These are phyloP conservation scores for Cynara cardunculus DNA, from an alignment of 129 eudicot species.

Conservation along the genomic window DNA sequence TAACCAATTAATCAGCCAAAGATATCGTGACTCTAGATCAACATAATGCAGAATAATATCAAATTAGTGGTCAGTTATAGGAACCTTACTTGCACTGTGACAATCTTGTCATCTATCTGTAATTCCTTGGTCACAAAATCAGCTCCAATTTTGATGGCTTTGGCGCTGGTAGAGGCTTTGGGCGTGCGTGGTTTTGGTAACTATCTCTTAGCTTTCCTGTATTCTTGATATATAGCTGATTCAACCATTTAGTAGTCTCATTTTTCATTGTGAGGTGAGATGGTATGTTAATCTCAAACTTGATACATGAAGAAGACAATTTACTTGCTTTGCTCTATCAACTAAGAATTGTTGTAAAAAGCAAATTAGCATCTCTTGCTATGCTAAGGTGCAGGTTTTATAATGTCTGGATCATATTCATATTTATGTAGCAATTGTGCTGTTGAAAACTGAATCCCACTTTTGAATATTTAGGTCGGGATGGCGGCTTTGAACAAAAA, in stretches of 20 bases:
- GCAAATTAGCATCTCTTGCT: too few relatives aligned
- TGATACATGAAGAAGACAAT: not conserved
- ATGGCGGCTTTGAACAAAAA: slow-evolving; percentile 59
- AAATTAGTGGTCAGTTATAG: not conserved
- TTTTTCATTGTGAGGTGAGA: not conserved
- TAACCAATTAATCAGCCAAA: slow-evolving; percentile 16
- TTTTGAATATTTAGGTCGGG: slow-evolving; percentile 56
- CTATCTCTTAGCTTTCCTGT: slow-evolving; percentile 5
- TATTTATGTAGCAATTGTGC: slow-evolving; percentile 1
- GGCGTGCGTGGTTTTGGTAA: slow-evolving; percentile 92
- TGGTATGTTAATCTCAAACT: slow-evolving; percentile 5
- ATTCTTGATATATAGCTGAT: not conserved
- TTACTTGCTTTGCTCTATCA: not conserved
- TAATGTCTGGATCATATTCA: too few relatives aligned
- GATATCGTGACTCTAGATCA: not conserved
- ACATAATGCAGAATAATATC: not conserved
- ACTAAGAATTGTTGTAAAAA: slow-evolving; percentile 1
- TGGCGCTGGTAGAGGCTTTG: slow-evolving; percentile 87
- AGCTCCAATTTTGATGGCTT: slow-evolving; percentile 76
- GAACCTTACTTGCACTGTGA: slow-evolving; percentile 63
- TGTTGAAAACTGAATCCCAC: slow-evolving; percentile 15
- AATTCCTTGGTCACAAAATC: slow-evolving; percentile 92
- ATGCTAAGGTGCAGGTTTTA: too few relatives aligned
- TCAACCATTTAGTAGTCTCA: not conserved
- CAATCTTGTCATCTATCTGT: slow-evolving; percentile 76